Evolutionary conservation across 179 eudicot genomes (phyloP).

Genomic region (Drosera spatulata): DNA sequence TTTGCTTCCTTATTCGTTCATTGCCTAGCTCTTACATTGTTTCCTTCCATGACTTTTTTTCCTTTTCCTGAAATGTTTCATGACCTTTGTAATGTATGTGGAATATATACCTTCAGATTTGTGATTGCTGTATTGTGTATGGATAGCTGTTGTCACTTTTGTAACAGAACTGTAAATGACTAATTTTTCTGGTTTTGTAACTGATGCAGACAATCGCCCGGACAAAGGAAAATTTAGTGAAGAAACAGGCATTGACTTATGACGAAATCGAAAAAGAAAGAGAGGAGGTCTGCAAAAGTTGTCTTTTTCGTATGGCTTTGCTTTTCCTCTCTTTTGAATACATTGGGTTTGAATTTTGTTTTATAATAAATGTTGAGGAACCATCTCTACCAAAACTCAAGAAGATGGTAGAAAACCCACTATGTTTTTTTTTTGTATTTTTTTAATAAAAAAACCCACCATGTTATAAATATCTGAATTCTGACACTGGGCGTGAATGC

Average conservation of each 20-base stretch:
- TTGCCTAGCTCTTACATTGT: background rate
- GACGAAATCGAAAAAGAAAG: conserved; percentile 69
- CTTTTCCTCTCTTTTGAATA: too few relatives aligned
- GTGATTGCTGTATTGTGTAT: too few relatives aligned
- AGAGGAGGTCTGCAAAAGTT: conserved; percentile 46
- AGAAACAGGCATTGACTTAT: conserved; percentile 85
- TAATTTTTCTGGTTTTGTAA: too few relatives aligned
- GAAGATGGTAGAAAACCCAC: background rate
- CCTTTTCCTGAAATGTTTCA: too few relatives aligned
- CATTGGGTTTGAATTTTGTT: too few relatives aligned
- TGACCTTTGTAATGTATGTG: background rate
- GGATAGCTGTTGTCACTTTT: too few relatives aligned
- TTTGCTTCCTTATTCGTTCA: background rate
- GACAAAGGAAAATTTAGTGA: conserved; percentile 84
- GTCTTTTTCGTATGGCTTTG: background rate
- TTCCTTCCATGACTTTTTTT: background rate
- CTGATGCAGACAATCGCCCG: conserved; percentile 64
- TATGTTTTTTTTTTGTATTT: too few relatives aligned
- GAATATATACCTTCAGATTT: background rate
- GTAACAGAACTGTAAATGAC: too few relatives aligned
- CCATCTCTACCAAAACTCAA: too few relatives aligned
- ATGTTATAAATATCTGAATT: too few relatives aligned
- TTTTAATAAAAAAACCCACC: background rate
- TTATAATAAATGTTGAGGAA: background rate
- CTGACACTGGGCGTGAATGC: too few relatives aligned